phyloP scores from a whole-genome alignment of 1,284 basidiomycete species.

The Taiwanofungus camphoratus region DNA sequence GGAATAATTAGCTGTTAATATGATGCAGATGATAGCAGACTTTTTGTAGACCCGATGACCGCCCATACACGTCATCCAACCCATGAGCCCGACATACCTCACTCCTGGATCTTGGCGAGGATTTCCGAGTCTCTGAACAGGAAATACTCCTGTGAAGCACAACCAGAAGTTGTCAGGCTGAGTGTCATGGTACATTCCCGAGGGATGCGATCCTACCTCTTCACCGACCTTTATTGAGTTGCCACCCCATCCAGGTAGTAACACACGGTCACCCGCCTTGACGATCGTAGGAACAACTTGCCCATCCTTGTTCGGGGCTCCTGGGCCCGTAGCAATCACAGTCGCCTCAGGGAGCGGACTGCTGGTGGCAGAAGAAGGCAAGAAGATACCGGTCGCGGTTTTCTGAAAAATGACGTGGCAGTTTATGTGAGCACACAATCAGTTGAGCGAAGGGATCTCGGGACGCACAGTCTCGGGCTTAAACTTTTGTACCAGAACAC shows the following conservation, averaged over 20 bases:
- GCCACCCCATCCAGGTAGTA: constrained; percentile 95
- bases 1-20: constrained; percentile 24
- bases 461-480: constrained; percentile 83
- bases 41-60: constrained; percentile 16
- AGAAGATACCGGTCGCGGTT: constrained; percentile 92
- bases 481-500: constrained; percentile 95
- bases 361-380: constrained; percentile 82
- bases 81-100: constrained; percentile 1
- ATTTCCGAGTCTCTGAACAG: constrained; percentile 96
- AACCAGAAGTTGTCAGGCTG: no score
- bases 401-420: constrained; percentile 48
- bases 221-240: constrained; percentile 96
- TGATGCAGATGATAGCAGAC: constrained; percentile 26
- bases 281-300: constrained; percentile 74
- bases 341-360: constrained; percentile 92
- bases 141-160: constrained; percentile 74
- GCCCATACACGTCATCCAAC: not conserved
- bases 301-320: constrained; percentile 85
- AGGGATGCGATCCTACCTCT: constrained; percentile 78
- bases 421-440: not conserved
- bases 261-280: constrained; percentile 86
- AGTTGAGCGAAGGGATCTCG: not conserved
- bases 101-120: constrained; percentile 95
- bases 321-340: constrained; percentile 94
- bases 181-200: no score